These are phyloP conservation scores for Barnettozyma hawaiiensis DNA, from an alignment of 1,139 yeast genomes.

Conservation along the genomic window DNA sequence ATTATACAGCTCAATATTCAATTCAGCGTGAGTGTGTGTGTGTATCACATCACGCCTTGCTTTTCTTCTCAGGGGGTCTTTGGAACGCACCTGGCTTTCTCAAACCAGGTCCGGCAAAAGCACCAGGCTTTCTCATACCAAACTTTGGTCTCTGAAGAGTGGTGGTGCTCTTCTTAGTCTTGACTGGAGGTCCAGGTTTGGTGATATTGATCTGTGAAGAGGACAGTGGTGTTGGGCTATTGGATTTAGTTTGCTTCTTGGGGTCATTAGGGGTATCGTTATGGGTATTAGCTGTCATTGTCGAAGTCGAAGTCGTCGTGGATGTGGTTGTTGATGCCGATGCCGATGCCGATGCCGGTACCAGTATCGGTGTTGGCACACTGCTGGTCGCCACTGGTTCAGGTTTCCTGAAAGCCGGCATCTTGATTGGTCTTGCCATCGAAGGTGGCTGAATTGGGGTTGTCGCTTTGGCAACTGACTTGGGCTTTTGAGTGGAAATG, in stretches of 20 bases:
- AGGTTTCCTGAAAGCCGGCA: conserved; percentile 13
- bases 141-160: conserved; percentile 23
- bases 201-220: conserved; percentile 1
- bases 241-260: not conserved
- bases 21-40: no score
- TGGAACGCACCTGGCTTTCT: conserved; percentile 51
- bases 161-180: conserved; percentile 7
- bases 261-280: conserved; percentile 1
- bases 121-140: conserved; percentile 20
- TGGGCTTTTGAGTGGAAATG: not conserved
- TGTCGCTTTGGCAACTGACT: not conserved
- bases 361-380: no score
- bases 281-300: not conserved
- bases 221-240: not conserved
- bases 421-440: conserved; percentile 13
- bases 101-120: conserved; percentile 29
- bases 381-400: not conserved
- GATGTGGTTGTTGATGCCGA: not conserved
- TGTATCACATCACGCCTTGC: conserved; percentile 18
- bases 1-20: no score
- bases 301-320: no score
- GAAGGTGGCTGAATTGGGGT: conserved; percentile 1
- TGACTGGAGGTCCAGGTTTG: not conserved
- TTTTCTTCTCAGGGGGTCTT: conserved; percentile 27
- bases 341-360: no score